Evolutionary conservation across 768 basidiomycete genomes (phyloP).

Genomic region (Mycena pura): DNA sequence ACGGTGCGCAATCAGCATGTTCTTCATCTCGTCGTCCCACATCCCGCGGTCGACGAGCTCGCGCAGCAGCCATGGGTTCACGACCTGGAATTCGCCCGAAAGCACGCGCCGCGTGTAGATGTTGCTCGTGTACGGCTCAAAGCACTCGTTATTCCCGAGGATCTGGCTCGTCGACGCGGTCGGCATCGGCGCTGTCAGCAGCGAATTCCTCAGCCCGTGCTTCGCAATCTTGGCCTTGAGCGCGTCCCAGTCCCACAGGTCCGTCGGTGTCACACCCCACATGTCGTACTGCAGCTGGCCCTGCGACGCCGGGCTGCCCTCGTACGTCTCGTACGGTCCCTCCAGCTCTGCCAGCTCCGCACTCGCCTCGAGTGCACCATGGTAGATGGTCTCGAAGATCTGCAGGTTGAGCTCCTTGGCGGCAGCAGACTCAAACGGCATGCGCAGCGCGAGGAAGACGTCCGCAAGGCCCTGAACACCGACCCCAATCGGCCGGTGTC

Average conservation of each 20-base stretch:
- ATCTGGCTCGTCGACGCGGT: constrained; percentile 99
- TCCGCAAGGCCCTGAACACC: constrained; percentile 99
- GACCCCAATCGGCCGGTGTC: constrained; percentile 95
- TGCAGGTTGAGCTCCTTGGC: constrained; percentile 90
- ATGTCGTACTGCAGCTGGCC: constrained; percentile 94
- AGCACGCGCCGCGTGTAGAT: constrained; percentile 99
- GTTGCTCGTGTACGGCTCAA: constrained; percentile 99
- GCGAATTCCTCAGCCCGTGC: constrained; percentile 75
- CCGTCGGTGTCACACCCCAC: constrained; percentile 90
- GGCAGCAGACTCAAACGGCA: constrained; percentile 92
- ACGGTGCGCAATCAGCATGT: constrained; percentile 97
- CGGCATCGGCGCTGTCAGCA: constrained; percentile 96
- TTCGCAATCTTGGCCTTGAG: constrained; percentile 83
- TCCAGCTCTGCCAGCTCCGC: constrained; percentile 81
- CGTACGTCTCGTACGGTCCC: constrained; percentile 88
- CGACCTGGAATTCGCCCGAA: constrained; percentile 99
- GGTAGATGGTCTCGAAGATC: constrained; percentile 99
- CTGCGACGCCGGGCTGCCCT: constrained; percentile 87
- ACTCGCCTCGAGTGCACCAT: constrained; percentile 90
- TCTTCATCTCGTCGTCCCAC: constrained; percentile 99
- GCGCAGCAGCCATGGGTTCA: constrained; percentile 98
- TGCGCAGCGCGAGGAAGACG: constrained; percentile 94
- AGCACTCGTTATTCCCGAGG: constrained; percentile 97
- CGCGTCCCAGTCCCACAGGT: constrained; percentile 92
- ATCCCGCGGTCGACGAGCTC: constrained; percentile 94